Percentiles rank a stretch among this genome's conserved stretches.
These are phyloP conservation scores for Golubevia sp. DNA, from an alignment of 1,284 basidiomycete species.

Conservation along the genomic window DNA sequence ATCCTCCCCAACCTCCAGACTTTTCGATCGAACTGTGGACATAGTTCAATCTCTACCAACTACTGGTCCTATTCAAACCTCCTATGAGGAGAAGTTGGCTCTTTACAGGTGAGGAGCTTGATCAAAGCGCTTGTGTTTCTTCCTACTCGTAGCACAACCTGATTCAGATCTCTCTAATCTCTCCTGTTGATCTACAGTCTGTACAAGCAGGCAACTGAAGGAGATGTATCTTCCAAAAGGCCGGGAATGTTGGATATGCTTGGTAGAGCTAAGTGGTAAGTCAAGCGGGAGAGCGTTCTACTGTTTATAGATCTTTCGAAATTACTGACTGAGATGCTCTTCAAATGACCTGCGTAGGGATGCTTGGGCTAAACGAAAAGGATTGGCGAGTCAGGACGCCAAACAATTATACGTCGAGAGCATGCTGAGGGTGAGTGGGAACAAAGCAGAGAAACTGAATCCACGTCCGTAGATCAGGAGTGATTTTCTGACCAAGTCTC, in stretches of 20 bases:
- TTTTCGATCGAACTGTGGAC: too few relatives aligned
- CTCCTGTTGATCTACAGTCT: constrained; percentile 63
- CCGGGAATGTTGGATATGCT: constrained; percentile 92
- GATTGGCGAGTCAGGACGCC: constrained; percentile 76
- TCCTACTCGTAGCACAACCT: too few relatives aligned
- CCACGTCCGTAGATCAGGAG: background rate
- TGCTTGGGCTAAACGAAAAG: constrained; percentile 89
- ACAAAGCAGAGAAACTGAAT: background rate
- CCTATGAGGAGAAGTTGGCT: constrained; percentile 91
- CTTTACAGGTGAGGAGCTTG: constrained; percentile 76
- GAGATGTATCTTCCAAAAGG: constrained; percentile 77
- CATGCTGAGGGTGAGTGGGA: constrained; percentile 72
- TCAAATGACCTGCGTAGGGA: constrained; percentile 73
- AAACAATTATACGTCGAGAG: constrained; percentile 89
- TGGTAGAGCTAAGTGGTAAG: constrained; percentile 88
- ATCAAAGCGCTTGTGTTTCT: too few relatives aligned
- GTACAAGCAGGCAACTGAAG: constrained; percentile 92
- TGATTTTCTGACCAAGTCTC: background rate
- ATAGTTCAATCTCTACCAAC: constrained; percentile 78
- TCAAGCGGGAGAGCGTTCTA: background rate
- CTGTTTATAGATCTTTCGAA: constrained; percentile 2
- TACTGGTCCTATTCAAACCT: constrained; percentile 92
- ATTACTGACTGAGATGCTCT: constrained; percentile 49
- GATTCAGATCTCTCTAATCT: too few relatives aligned
- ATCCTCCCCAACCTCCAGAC: too few relatives aligned